Base-by-base conservation (phyloP, 2,329 filamentous ascomycete species). In the Colletotrichum sp. region DNA sequence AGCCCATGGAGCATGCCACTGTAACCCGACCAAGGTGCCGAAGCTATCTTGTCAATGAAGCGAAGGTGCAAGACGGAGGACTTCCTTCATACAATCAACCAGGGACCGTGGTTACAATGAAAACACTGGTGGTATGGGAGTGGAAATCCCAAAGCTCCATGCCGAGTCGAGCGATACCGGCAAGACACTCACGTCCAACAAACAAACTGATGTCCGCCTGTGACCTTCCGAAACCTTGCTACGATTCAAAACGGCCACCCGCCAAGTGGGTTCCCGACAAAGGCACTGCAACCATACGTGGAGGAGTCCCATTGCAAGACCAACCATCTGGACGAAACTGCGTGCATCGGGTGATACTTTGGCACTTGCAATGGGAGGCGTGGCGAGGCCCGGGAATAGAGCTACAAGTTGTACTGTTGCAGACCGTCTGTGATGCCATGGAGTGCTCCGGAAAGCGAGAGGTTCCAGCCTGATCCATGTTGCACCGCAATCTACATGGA, bases 61-160 rank as follows among this genome's bases (percentile, higher is more conserved):
- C 18, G 3, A n/a, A n/a, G 0, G 38, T 18, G 5, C 16, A 1
- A n/a, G 18, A 9, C 18, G 18, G 8, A 43, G 18, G 0, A n/a
- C 16, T 43, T n/a, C 38, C 18, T 43, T n/a, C 0, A n/a, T 10
- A 6, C 18, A 43, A 0, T 1, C 0, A n/a, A 43, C 8, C 1
- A 43, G 0, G 1, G 9, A 10, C 0, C 8, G 8, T 43, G 18
- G 8, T 43, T n/a, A 1, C 38, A 1, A 43, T n/a, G 38, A 43
- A 3, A 6, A 2, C 1, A 5, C 2, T 6, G 18, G 8, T 43
- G 18, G 18, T 0, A 43, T 15, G 18, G 8, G 18, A n/a, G 18
- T 8, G 18, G 38, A 9, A 1, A 43, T n/a, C 8, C 38, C 9
- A n/a, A 43, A 43, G 38, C 38, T n/a, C 0, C 38, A 43, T 43